Base-by-base conservation (phyloP, 2,329 filamentous ascomycete species). In the Helicocarpus griseus region DNA sequence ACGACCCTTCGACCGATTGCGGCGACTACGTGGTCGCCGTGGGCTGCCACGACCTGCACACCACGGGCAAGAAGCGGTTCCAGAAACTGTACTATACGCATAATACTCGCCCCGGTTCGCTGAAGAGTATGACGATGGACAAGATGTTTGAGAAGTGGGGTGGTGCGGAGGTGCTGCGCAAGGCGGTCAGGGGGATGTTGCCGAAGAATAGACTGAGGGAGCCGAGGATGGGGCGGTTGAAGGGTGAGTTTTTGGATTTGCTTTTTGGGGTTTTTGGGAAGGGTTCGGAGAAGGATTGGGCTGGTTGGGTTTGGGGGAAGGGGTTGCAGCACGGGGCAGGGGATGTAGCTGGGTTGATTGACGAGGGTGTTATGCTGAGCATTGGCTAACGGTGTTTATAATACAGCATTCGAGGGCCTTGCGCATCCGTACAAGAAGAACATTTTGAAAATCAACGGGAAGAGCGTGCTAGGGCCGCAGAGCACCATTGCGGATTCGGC, bases 11-110 rank as follows among this genome's bases (percentile, higher is more conserved):
- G 21, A 96, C 90, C 55, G 93, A 98, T 77, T 97, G 93, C 78
- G 93, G 93, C 61, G 93, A 98, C 81, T 98, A 98, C 71, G 90
- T 98, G 11, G 91, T 98, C 1, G 90, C 93, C 48, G 88, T 88
- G 35, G 85, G 89, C 69, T 97, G 93, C 76, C 80, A 86, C 38
- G 83, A 91, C 45, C 77, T 98, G 47, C 83, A 90, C 73, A 85
- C 83, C 1, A 97, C 93, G 6, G 93, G 93, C 59, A 87, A 87
- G 68, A 98, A 98, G 76, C 86, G 83, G 68, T 85, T 81, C 72
- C 88, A 95, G 75, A 98, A 98, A 77, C 84, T 83, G 59, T 98
- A 98, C 78, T 95, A 96, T 77, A 82, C 87, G 50, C 93, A 97
- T 72, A 94, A 84, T 59, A 97, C 93, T 22, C 80, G 89, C 11